Evolutionary conservation across 2,329 filamentous ascomycete genomes (phyloP), one percentile per base, ranked within the genome.

Genomic region (Aureobasidium melanogenum): DNA sequence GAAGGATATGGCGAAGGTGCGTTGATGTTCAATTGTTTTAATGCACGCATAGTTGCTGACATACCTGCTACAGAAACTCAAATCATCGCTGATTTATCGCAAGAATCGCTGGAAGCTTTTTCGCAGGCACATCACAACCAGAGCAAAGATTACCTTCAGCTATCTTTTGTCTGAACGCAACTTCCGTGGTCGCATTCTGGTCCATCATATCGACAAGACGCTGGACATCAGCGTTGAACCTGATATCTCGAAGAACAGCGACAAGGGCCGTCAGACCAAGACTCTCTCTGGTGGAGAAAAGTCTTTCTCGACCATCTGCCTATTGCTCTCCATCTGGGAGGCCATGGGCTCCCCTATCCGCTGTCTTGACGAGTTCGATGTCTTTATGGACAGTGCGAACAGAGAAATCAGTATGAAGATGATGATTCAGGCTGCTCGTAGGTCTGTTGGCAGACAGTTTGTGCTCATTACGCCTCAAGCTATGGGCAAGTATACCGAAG

Each of bases 331-430:
- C 2, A 87, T 99, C 19, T 99, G 94, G 94, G 94, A 99, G 71
- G 93, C 94, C 32, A 99, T 99, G 88, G 93, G 94, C 12, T 95
- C 91, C 19, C 93, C 92, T 0, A 88, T 99, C 63, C 85, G 94
- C 60, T 99, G 94, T 70, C 80, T 99, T 59, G 94, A 99, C 74
- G 94, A 99, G 75, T 99, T 97, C 71, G 94, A 99, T 72, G 94
- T 99, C 34, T 99, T 97, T 79, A 99, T 99, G 94, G 94, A 99
- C 75, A 91, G 88, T 67, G 90, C 97, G 63, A 99, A 99, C 74
- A 86, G 94, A 63, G 90, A 89, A 61, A 89, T 95, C 67, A 95
- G 90, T 71, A 96, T 96, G 68, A 88, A 89, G 65, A 91, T 99
- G 88, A 88, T 99, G 74, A 91, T 97, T 67, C 82, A 85, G 63